These are phyloP conservation scores for Zygotorulaspora chibaensis DNA, from an alignment of 805 yeast species.

Conservation along the genomic window DNA sequence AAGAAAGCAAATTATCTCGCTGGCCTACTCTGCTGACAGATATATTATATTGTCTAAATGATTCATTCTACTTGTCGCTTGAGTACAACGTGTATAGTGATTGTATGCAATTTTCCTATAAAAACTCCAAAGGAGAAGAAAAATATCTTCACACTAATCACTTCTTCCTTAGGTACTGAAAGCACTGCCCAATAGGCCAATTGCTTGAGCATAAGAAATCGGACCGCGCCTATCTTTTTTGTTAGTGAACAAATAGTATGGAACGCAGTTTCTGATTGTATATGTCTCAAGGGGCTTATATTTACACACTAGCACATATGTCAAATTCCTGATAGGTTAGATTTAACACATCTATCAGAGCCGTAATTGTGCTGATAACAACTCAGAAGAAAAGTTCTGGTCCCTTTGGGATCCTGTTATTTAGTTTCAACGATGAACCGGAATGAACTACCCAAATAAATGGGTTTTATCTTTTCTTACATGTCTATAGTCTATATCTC, in stretches of 20 bases:
- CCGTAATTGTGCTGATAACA: conserved; percentile 43
- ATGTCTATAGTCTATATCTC: background rate
- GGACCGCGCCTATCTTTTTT: background rate
- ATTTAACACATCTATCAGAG: conserved; percentile 37
- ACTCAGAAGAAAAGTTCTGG: conserved; percentile 8
- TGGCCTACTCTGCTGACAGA: too few species aligned
- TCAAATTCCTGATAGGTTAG: conserved; percentile 41
- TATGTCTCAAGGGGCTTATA: background rate
- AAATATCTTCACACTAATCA: too few species aligned
- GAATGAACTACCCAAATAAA: background rate
- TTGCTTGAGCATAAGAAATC: background rate
- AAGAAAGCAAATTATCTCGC: too few species aligned
- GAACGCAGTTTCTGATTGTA: background rate
- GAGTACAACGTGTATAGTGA: too few species aligned
- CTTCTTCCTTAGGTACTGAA: too few species aligned
- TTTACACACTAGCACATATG: conserved; percentile 37
- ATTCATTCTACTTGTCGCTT: too few species aligned
- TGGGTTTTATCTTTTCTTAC: background rate
- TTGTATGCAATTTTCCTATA: too few species aligned
- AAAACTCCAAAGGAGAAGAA: too few species aligned
- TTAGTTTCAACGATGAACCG: background rate
- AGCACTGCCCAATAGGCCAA: too few species aligned
- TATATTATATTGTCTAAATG: too few species aligned
- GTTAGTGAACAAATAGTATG: conserved; percentile 6
- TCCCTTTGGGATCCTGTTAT: conserved; percentile 1